Evolutionary conservation across 2,329 filamentous ascomycete genomes (phyloP), one percentile per base, ranked within the genome.

Genomic region (Huntiella omanensis): DNA sequence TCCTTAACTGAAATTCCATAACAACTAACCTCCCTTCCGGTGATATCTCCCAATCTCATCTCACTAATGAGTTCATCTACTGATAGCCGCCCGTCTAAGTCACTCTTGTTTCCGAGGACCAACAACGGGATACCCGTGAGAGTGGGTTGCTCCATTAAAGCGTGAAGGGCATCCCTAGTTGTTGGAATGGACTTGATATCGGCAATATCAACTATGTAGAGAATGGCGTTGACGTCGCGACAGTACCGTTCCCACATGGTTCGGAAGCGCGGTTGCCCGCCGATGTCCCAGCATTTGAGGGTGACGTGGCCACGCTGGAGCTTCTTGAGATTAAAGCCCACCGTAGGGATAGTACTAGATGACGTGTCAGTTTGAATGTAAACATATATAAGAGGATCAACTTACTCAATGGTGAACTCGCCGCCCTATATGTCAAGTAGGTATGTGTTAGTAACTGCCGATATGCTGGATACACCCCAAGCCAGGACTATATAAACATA

Each of bases 211-310:
- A 96, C 87, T 60, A 98, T 94, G 65, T 95, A 98, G 54, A 98
- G 83, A 55, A 98, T 95, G 55, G 88, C 88, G 65, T 93, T 94
- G 55, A 96, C 91, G 45, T 86, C 91, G 53, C 87, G 84, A 65
- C 91, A 96, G 63, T 98, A 98, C 58, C 91, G 74, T 69, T 98
- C 91, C 91, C 91, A 98, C 91, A 98, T 98, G 55, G 84, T 83
- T 58, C 91, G 83, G 67, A 96, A 98, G 54, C 88, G 77, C 55
- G 91, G 88, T 65, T 98, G 91, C 46, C 91, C 91, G 55, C 91
- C 91, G 53, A 98, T 77, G 67, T 98, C 91, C 91, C 91, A 98
- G 65, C 91, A 98, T 66, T 96, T 96, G 58, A 98, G 71, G 56
- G 91, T 93, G 61, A 98, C 91, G 74, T 96, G 88, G 55, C 91